These are phyloP conservation scores for Prillingera fragicola DNA, from an alignment of 1,284 basidiomycete genomes.

Conservation along the genomic window DNA sequence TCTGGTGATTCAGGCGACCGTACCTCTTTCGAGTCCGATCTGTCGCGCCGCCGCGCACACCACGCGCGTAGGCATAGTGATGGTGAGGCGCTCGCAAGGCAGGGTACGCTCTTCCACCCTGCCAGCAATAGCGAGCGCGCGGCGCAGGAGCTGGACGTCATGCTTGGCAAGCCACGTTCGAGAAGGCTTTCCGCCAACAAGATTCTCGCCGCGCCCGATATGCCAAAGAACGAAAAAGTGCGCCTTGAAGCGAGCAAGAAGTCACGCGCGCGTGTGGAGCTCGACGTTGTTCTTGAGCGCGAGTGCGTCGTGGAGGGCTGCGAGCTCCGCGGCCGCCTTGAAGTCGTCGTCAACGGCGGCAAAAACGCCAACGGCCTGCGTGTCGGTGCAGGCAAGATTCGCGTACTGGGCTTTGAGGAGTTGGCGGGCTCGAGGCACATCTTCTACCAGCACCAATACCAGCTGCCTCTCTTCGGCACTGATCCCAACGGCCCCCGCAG, in stretches of 20 bases:
- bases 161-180: constrained; percentile 38
- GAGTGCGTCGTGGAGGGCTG: constrained; percentile 78
- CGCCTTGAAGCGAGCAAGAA: constrained; percentile 56
- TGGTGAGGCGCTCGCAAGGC: constrained; percentile 40
- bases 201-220: constrained; percentile 37
- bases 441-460: constrained; percentile 74
- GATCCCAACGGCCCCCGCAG: constrained; percentile 42
- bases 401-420: constrained; percentile 80
- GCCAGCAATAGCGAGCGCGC: constrained; percentile 35
- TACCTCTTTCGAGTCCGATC: too few species aligned
- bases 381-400: constrained; percentile 72
- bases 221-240: constrained; percentile 24
- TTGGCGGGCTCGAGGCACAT: constrained; percentile 63
- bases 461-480: constrained; percentile 56
- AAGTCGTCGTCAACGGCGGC: constrained; percentile 61
- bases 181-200: constrained; percentile 32
- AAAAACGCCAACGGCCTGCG: constrained; percentile 61
- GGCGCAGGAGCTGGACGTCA: constrained; percentile 40
- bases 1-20: too few species aligned
- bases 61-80: constrained; percentile 38
- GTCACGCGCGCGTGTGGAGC: constrained; percentile 70
- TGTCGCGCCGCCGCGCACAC: constrained; percentile 3
- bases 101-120: constrained; percentile 46
- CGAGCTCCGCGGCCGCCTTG: constrained; percentile 65
- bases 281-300: constrained; percentile 74